Evolutionary conservation across 176 grass and related monocot species (phyloP).

Genomic region (Juncus inflexus): DNA sequence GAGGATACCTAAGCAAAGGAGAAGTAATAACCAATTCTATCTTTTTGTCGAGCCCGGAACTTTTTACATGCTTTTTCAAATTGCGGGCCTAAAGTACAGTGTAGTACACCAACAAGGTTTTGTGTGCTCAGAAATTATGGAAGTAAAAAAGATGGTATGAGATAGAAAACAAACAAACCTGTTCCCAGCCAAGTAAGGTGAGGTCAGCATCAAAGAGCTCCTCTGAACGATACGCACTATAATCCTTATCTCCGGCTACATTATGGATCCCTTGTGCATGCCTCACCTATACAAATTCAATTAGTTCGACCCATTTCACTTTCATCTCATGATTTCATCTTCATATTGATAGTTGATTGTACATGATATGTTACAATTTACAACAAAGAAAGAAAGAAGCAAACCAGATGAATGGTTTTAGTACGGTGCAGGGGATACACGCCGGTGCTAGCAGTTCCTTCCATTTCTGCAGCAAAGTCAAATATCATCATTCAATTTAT

Average conservation of each 20-base stretch:
- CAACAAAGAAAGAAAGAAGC: background rate
- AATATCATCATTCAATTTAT: background rate
- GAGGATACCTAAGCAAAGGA: conserved; percentile 56
- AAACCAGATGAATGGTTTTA: conserved; percentile 75
- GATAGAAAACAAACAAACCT: conserved; percentile 1
- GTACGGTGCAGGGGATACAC: conserved; percentile 67
- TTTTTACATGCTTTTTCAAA: conserved; percentile 58
- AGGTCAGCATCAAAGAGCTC: conserved; percentile 49
- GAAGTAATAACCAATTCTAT: conserved; percentile 81
- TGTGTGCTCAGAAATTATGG: background rate
- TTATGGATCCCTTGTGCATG: conserved; percentile 88
- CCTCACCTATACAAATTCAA: conserved; percentile 50
- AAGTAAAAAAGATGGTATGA: background rate
- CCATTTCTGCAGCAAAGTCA: conserved; percentile 5
- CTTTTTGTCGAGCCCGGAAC: conserved; percentile 45
- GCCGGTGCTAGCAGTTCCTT: conserved; percentile 24
- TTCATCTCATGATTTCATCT: background rate
- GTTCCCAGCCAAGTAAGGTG: background rate
- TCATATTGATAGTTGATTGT: background rate
- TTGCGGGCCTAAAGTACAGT: conserved; percentile 40
- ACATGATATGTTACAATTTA: background rate
- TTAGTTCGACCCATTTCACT: background rate
- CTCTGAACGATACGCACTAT: conserved; percentile 28
- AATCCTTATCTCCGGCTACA: conserved; percentile 70
- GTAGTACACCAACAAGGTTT: background rate